Evolutionary conservation across 1,139 yeast species (phyloP).

Genomic region (Suhomyces bolitotheri): DNA sequence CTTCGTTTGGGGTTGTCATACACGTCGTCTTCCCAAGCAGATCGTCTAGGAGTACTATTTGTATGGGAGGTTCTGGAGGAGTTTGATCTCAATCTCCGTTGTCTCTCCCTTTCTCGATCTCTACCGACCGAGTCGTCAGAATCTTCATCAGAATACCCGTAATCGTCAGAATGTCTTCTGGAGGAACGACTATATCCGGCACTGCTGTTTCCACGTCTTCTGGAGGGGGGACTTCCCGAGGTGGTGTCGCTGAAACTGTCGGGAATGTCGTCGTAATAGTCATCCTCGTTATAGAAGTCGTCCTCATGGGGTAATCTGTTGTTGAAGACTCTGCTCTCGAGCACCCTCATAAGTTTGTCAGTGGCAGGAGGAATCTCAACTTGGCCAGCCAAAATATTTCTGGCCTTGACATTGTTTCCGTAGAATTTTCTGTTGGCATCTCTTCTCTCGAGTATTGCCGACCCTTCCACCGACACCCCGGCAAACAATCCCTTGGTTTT

Average conservation of each 20-base stretch:
- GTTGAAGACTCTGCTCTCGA: conserved; percentile 83
- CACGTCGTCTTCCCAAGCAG: conserved; percentile 83
- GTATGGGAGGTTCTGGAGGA: conserved; percentile 8
- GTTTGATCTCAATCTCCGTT: conserved; percentile 10
- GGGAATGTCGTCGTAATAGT: conserved; percentile 73
- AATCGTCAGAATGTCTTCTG: conserved; percentile 42
- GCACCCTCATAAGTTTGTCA: conserved; percentile 81
- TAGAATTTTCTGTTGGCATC: conserved; percentile 96
- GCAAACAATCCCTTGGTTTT: conserved; percentile 97
- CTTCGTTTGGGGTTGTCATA: conserved; percentile 55
- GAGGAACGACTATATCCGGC: conserved; percentile 17
- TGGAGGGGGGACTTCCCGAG: conserved; percentile 32
- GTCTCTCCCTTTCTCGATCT: conserved; percentile 24
- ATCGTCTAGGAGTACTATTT: conserved; percentile 21
- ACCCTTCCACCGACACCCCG: conserved; percentile 95
- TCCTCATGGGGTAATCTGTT: conserved; percentile 52
- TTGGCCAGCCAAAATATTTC: conserved; percentile 76
- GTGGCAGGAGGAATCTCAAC: conserved; percentile 94
- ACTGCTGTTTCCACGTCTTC: conserved; percentile 30
- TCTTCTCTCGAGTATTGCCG: conserved; percentile 91
- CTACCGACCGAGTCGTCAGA: conserved; percentile 26
- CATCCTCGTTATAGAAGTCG: conserved; percentile 57
- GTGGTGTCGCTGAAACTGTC: conserved; percentile 56
- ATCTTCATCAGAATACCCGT: conserved; percentile 39
- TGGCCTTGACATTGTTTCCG: conserved; percentile 84